Evolutionary conservation across 805 yeast species (phyloP), one percentile per base, ranked within the genome.

Genomic region (Wickerhamiella parazyma): DNA sequence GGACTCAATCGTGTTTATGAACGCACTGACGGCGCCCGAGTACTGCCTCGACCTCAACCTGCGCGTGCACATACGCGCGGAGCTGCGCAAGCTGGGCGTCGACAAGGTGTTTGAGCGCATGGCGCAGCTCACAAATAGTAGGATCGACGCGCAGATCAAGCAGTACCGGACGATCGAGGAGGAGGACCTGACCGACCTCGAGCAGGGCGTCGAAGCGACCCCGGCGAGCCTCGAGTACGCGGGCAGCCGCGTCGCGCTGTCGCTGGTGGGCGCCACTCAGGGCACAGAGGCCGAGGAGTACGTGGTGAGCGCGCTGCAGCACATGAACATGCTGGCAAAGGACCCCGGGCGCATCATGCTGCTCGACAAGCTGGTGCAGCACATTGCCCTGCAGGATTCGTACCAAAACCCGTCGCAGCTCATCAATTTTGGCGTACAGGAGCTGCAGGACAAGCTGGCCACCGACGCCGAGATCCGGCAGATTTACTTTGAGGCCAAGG

Each of bases 401-500:
- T 72, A 73, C 42, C 80, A 77, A 38, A 68, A 77, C n/a, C 75
- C 45, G 9, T 29, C 36, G 17, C 40, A 46, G 19, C 36, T 83
- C 12, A 69, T 84, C 50, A 82, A 80, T 42, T 74, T 81, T 38
- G 83, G 94, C 1, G 76, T 87, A 28, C 85, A 82, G 54, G 68
- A 76, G 44, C 65, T 89, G 37, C 68, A 75, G 46, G 77, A 84
- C 35, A 71, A 81, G 21, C 68, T 87, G 55, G 77, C 78, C 51
- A 82, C 95, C 0, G 95, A 89, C 58, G 94, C 84, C 43, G 78
- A 79, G 62, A 94, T 94, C 10, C 68, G 76, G 42, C 70, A 80
- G 47, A 93, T 95, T 48, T 70, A 66, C 44, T 57, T 55, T 44
- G 85, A 73, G 44, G 68, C 77, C 29, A 69, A 70, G 53, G 73